Evolutionary conservation across 805 yeast genomes (phyloP), one percentile per base, ranked within the genome.

Genomic region (Millerozyma acaciae): DNA sequence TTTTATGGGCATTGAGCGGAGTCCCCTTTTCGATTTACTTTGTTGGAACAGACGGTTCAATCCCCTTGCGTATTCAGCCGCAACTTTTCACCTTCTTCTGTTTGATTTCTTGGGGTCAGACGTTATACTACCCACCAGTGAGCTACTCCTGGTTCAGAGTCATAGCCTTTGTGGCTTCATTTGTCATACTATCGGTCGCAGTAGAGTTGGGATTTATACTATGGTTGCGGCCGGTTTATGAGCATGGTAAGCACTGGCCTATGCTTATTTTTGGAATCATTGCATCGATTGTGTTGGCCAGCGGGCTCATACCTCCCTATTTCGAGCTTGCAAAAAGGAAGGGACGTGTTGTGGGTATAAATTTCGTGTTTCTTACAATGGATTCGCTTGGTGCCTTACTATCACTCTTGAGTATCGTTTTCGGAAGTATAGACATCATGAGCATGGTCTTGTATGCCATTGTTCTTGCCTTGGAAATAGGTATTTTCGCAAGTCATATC

Each of bases 21-120:
- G 70, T 87, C 1, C 96, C 96, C 4, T 87, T 89, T 54, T 78
- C 82, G 9, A 80, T 85, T n/a, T 90, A 86, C 55, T 88, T 89
- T 48, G 63, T 84, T 31, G 76, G 80, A 1, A 76, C 76, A 25
- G 73, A 77, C 38, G 79, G 89, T 0, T 80, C 81, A 32, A 69
- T 86, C 2, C 90, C 95, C 0, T 67, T 90, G 40, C 80, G 82
- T 55, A 67, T 90, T 20, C 97, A 90, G 59, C 97, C 97, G 0
- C 88, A 84, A 56, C 55, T 88, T 8, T 89, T 90, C 62, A 76
- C 84, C 34, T 50, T 74, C 12, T 76, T 88, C 39, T 78, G 93
- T 44, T 51, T 76, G 2, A 50, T 84, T 1, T 73, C 89, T 8
- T 87, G 93, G 68, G 60, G 76, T 4, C 71, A 83, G 32, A 54